Conservation (phyloP, 352 stramenopile genomes). For the Phytophthora sp. region DNA sequence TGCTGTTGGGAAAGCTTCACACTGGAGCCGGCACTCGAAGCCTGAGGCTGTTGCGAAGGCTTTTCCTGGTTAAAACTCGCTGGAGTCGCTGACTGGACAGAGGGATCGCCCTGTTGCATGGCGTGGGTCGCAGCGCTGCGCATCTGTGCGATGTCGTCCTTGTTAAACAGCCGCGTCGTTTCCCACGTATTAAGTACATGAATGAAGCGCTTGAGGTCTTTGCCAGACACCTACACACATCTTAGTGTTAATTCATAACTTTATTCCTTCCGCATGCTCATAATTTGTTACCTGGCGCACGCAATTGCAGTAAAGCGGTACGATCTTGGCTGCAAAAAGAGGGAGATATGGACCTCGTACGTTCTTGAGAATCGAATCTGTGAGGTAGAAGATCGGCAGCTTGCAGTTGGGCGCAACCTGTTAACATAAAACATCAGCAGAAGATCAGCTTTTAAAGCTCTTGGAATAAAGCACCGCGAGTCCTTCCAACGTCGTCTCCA, state of each 20-base stretch:
- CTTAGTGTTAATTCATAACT: background rate
- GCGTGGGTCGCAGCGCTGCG: conserved; percentile 65
- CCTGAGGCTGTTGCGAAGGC: conserved; percentile 13
- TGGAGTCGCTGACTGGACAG: conserved; percentile 38
- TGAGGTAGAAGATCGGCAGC: conserved; percentile 91
- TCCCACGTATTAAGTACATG: conserved; percentile 90
- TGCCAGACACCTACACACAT: conserved; percentile 62
- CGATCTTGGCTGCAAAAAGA: conserved; percentile 75
- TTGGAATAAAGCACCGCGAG: background rate
- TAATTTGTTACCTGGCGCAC: conserved; percentile 85
- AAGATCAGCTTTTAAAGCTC: conserved; percentile 18
- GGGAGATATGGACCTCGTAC: conserved; percentile 73
- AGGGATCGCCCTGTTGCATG: conserved; percentile 54
- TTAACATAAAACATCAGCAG: conserved; percentile 15
- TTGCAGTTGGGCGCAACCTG: conserved; percentile 83
- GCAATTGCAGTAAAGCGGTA: conserved; percentile 87
- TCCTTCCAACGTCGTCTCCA: background rate
- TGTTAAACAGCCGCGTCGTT: conserved; percentile 58
- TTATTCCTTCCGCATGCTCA: too few relatives aligned
- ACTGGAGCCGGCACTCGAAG: conserved; percentile 10
- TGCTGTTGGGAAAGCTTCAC: conserved; percentile 41
- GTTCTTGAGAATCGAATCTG: conserved; percentile 92
- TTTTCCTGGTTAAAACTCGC: conserved; percentile 61
- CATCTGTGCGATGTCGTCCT: conserved; percentile 71
- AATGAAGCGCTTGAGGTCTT: conserved; percentile 84